Conservation (phyloP, 192 early-diverging fungal species). For the Coemansia sp. region DNA sequence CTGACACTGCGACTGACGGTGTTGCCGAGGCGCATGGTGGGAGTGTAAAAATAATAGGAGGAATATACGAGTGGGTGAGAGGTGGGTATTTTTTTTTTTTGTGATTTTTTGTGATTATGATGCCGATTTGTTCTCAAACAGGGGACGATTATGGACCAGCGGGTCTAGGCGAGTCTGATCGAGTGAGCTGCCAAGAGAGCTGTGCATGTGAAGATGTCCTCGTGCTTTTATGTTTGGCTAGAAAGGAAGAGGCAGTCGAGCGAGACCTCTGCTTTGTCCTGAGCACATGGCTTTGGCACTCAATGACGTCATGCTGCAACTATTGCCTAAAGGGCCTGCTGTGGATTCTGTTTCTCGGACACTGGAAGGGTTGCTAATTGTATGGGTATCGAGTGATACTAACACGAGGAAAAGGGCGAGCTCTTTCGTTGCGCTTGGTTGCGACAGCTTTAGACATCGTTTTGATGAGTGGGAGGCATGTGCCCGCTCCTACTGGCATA, state of each 20-base stretch:
- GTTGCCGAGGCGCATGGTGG: background rate
- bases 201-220: background rate
- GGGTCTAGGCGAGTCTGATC: background rate
- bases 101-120: conserved; percentile 4
- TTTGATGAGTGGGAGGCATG: background rate
- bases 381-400: background rate
- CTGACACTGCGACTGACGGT: background rate
- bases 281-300: background rate
- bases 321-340: background rate
- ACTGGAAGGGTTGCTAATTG: background rate
- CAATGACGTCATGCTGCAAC: background rate
- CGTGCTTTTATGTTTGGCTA: background rate
- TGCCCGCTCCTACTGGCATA: conserved; percentile 1
- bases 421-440: background rate
- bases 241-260: background rate
- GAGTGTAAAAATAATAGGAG: too few species aligned
- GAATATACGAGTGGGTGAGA: too few species aligned
- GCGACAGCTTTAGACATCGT: background rate
- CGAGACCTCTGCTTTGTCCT: background rate
- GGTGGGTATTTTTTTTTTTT: background rate
- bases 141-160: background rate
- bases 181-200: background rate
- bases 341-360: background rate
- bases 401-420: background rate
- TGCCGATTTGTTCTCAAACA: background rate